Evolutionary conservation across 2,329 filamentous ascomycete species (phyloP).

Genomic region (Fusarium bulbicola): DNA sequence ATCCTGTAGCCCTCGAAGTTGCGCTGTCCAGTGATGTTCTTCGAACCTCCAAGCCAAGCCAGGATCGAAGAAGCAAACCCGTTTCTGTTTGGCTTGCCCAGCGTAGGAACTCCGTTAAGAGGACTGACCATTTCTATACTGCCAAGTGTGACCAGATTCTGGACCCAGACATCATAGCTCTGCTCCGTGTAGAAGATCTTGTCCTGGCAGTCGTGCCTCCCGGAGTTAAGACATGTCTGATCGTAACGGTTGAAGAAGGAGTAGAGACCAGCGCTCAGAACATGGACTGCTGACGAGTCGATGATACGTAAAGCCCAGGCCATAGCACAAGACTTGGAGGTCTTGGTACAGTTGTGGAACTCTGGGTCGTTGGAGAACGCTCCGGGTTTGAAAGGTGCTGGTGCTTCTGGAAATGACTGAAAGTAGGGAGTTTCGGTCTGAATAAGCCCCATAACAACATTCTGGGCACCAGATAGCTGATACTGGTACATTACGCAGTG

Average conservation of each 20-base stretch:
- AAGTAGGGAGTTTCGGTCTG: constrained; percentile 49
- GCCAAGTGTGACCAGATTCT: constrained; percentile 35
- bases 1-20: constrained; percentile 26
- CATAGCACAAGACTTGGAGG: constrained; percentile 25
- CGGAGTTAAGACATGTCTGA: constrained; percentile 33
- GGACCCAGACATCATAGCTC: constrained; percentile 37
- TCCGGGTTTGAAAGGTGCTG: constrained; percentile 18
- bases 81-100: constrained; percentile 22
- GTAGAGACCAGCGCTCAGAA: constrained; percentile 44
- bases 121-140: constrained; percentile 32
- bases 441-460: constrained; percentile 59
- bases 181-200: constrained; percentile 27
- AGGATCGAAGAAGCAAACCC: constrained; percentile 30
- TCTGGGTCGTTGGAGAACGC: constrained; percentile 10
- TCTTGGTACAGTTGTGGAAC: constrained; percentile 2
- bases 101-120: constrained; percentile 1
- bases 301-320: constrained; percentile 41
- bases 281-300: constrained; percentile 30
- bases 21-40: constrained; percentile 12
- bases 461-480: constrained; percentile 55
- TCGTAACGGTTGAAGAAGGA: constrained; percentile 41
- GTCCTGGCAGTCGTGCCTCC: constrained; percentile 35
- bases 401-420: constrained; percentile 23
- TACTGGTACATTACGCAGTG: constrained; percentile 57
- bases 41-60: constrained; percentile 26